Base-by-base conservation (phyloP, 495 filamentous ascomycete genomes). In the Aspergillus campestris region DNA sequence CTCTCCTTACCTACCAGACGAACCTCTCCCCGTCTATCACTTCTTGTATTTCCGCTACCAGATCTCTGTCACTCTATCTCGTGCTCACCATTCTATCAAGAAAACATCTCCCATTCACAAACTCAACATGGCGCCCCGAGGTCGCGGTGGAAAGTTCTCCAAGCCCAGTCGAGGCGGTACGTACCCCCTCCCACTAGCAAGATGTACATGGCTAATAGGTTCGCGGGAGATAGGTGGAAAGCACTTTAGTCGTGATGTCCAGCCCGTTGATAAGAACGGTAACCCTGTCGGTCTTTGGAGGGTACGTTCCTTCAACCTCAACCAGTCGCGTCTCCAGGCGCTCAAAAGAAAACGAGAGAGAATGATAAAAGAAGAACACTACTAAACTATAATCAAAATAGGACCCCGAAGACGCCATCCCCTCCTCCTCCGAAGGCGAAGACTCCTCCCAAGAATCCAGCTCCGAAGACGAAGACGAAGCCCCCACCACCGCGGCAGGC, bases 81-180 rank as follows among this genome's bases (percentile, higher is more conserved):
- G 18, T 24, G 18, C 18, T 4, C 18, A 24, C n/a, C n/a, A n/a
- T n/a, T n/a, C n/a, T n/a, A n/a, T n/a, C n/a, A n/a, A n/a, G n/a
- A 24, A 24, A 24, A 24, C 2, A 10, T 24, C 29, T 30, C 7
- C 40, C 6, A 36, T 40, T 39, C n/a, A 34, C 34, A 47, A 24
- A 24, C 18, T 24, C 47, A 60, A 48, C 13, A 73, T 73, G 70
- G 61, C 70, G 12, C 70, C 67, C 45, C 67, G 70, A 47, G 87
- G 87, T 56, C 83, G 89, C 54, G 89, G 85, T 52, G 87, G 88
- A 65, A 98, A 96, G 70, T 95, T 89, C 64, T 83, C 78, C 67
- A 98, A 98, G 72, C 88, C 84, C 49, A 86, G 83, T 44, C 78
- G 92, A 69, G 92, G 92, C 73, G 88, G 89, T 90, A 72, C 52